Evolutionary conservation across 2,329 filamentous ascomycete genomes (phyloP).

Genomic region (Botrytis pseudocinerea): DNA sequence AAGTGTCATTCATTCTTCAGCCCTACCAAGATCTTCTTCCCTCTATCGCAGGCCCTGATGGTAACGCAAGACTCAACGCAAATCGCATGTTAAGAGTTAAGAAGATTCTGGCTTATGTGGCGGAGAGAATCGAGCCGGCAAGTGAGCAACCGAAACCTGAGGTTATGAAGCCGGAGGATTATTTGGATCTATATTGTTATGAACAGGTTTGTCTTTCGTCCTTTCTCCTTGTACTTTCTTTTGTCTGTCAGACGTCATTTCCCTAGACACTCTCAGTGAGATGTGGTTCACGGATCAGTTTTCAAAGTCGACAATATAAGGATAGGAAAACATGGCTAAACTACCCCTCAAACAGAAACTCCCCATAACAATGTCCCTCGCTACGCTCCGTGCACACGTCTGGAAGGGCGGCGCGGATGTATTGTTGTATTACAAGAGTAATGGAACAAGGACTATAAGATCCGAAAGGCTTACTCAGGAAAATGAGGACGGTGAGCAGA

Average conservation of each 20-base stretch:
- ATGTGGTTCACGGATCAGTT: background rate
- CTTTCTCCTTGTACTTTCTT: background rate
- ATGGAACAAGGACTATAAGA: slow-evolving; percentile 58
- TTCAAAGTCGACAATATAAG: background rate
- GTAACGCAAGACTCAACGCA: slow-evolving; percentile 87
- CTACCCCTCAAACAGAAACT: slow-evolving; percentile 46
- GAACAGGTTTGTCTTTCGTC: slow-evolving; percentile 66
- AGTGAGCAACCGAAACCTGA: slow-evolving; percentile 59
- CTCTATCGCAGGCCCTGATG: slow-evolving; percentile 70
- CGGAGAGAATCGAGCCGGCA: slow-evolving; percentile 82
- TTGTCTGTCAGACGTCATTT: background rate
- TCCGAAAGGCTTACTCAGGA: slow-evolving; percentile 26
- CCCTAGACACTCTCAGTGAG: background rate
- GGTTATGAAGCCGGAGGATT: slow-evolving; percentile 79
- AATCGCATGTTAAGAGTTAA: slow-evolving; percentile 95
- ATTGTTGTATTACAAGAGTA: slow-evolving; percentile 84
- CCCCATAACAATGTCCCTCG: slow-evolving; percentile 84
- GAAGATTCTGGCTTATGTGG: slow-evolving; percentile 90
- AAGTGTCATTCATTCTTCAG: slow-evolving; percentile 90
- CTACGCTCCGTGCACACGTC: slow-evolving; percentile 84
- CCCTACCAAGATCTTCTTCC: slow-evolving; percentile 77
- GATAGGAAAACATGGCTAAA: background rate
- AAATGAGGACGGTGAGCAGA: background rate
- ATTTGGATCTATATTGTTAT: slow-evolving; percentile 92
- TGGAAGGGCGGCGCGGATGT: slow-evolving; percentile 97